Evolutionary conservation across 208 protist genomes (phyloP).

Genomic region (Willaertia magna): DNA sequence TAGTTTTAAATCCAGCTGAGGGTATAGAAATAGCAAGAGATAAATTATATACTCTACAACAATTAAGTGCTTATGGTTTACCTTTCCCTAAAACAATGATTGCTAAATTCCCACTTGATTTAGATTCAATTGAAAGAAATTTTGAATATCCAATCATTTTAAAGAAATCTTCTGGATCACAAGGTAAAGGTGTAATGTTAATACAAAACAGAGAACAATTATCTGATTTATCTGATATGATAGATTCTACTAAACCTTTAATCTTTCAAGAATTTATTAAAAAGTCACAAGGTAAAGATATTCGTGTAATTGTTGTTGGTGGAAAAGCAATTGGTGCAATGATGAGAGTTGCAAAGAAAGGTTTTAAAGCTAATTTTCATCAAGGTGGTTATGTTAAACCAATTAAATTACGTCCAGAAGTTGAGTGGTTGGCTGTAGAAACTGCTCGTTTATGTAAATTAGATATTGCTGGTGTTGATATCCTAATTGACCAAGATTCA

Average conservation of each 20-base stretch:
- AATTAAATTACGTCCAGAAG: neutral
- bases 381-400: neutral
- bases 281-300: neutral
- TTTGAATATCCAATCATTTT: neutral
- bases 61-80: neutral
- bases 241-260: neutral
- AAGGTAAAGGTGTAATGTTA: neutral
- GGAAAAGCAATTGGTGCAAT: neutral
- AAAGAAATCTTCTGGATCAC: neutral
- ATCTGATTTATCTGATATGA: neutral
- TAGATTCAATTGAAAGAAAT: neutral
- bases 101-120: neutral
- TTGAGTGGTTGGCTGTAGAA: neutral
- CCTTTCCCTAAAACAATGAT: neutral
- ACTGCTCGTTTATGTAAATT: neutral
- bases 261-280: neutral
- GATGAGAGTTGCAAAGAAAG: neutral
- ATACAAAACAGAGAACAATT: neutral
- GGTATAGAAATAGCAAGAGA: neutral
- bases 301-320: neutral
- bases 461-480: neutral
- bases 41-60: neutral
- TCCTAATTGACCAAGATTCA: neutral
- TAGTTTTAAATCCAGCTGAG: neutral
- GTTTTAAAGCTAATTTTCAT: slow-evolving; percentile 3